phyloP scores from a whole-genome alignment of 352 stramenopile species.

The Sclerospora graminicola region DNA sequence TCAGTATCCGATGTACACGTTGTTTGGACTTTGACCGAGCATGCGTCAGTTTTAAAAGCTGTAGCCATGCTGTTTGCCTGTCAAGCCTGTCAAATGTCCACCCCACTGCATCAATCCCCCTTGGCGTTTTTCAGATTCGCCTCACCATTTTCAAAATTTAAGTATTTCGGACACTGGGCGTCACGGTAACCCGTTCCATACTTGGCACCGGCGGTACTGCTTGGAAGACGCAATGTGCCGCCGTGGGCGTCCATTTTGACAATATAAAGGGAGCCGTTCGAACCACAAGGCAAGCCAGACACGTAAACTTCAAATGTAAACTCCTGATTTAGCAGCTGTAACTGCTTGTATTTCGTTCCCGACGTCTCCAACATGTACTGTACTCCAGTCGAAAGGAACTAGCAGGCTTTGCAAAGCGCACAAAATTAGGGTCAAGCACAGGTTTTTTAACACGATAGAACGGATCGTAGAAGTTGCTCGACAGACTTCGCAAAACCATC shows the following conservation, averaged over 20 bases:
- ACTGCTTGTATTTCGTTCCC: conserved; percentile 27
- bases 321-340: conserved; percentile 51
- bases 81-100: conserved; percentile 52
- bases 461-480: no score
- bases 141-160: conserved; percentile 58
- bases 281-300: conserved; percentile 29
- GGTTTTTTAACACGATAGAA: no score
- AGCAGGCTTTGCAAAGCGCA: no score
- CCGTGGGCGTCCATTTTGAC: conserved; percentile 46
- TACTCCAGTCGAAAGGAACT: no score
- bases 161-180: conserved; percentile 41
- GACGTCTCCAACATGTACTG: conserved; percentile 30
- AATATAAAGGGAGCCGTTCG: conserved; percentile 57
- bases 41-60: no score
- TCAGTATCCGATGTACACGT: conserved; percentile 5
- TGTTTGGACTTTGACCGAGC: background rate
- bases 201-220: conserved; percentile 13
- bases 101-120: conserved; percentile 43
- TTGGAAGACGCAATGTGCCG: conserved; percentile 10
- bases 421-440: no score
- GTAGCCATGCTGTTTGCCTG: conserved; percentile 36
- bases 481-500: no score
- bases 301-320: conserved; percentile 60
- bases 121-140: conserved; percentile 42
- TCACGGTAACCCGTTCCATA: conserved; percentile 29